These are phyloP conservation scores for Termitomyces sp. DNA, from an alignment of 768 basidiomycete genomes.

Conservation along the genomic window DNA sequence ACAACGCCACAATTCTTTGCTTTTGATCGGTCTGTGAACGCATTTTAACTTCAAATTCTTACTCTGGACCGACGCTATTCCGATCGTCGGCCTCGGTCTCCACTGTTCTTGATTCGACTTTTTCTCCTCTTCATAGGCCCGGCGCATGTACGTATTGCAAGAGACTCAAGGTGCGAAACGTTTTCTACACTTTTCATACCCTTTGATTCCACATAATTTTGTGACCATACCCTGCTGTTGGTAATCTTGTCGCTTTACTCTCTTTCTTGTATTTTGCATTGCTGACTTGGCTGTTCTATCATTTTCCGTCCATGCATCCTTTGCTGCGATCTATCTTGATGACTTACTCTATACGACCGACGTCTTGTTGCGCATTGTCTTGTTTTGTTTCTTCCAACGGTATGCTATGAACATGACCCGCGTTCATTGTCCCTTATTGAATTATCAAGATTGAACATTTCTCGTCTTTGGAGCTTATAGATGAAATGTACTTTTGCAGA, in stretches of 20 bases:
- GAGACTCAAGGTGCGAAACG: conserved; percentile 66
- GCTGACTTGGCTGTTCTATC: conserved; percentile 8
- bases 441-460: conserved; percentile 5
- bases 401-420: neutral
- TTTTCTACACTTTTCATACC: neutral
- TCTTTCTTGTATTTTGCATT: conserved; percentile 5
- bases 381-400: neutral
- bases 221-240: conserved; percentile 5
- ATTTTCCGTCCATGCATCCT: conserved; percentile 11
- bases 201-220: neutral
- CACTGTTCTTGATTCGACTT: neutral
- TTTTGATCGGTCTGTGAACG: neutral
- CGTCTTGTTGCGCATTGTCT: neutral
- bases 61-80: neutral
- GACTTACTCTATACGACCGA: conserved; percentile 3
- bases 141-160: conserved; percentile 86
- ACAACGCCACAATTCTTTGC: neutral
- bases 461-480: conserved; percentile 32
- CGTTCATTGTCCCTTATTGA: neutral
- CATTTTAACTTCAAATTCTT: neutral
- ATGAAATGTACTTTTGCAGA: conserved; percentile 84
- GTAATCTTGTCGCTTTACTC: neutral
- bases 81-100: neutral
- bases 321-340: conserved; percentile 7
- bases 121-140: conserved; percentile 34